Evolutionary conservation across 495 filamentous ascomycete species (phyloP), one percentile per base, ranked within the genome.

Genomic region (Cenococcum geophilum): DNA sequence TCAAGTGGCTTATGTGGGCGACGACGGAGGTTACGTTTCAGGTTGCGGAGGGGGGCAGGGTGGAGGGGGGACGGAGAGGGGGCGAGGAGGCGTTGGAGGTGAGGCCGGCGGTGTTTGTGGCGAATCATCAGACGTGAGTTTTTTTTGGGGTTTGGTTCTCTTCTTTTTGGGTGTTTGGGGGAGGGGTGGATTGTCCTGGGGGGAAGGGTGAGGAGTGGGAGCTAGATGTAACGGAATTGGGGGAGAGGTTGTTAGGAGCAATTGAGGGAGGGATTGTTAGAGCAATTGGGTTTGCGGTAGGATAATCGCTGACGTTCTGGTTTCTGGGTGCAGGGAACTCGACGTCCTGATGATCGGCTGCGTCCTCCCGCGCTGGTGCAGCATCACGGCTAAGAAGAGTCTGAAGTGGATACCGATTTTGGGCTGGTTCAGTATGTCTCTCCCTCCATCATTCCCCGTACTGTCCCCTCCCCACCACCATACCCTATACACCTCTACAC

Each of bases 321-420:
- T 52, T 5, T 52, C 4, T 52, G 25, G 10, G 23, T 50, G 61
- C 59, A 74, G 66, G 20, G 95, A 97, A 72, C 82, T 99, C 58
- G 93, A 99, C 71, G 88, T 99, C 35, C 80, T 96, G 55, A 86
- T 97, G 81, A 81, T 97, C 12, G 93, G 90, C 42, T 74, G 76
- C 66, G 81, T 93, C 61, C 96, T 95, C 78, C 95, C 93, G 12
- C 86, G 85, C 58, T 91, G 93, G 78, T 95, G 89, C 77, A 89
- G 84, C 71, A 89, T 99, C 50, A 97, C 92, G 5, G 91, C 92
- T 43, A 99, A 99, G 82, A 84, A 86, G 68, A 87, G 83, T 37
- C 76, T 99, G 64, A 86, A 85, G 66, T 82, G 80, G 48, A 73
- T 85, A n/a, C 93, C 93, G 1, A 86, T 99, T 71, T 77, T 99